Evolutionary conservation across 2,329 filamentous ascomycete species (phyloP), one percentile per base, ranked within the genome.

Genomic region (Davidsoniella virescens): DNA sequence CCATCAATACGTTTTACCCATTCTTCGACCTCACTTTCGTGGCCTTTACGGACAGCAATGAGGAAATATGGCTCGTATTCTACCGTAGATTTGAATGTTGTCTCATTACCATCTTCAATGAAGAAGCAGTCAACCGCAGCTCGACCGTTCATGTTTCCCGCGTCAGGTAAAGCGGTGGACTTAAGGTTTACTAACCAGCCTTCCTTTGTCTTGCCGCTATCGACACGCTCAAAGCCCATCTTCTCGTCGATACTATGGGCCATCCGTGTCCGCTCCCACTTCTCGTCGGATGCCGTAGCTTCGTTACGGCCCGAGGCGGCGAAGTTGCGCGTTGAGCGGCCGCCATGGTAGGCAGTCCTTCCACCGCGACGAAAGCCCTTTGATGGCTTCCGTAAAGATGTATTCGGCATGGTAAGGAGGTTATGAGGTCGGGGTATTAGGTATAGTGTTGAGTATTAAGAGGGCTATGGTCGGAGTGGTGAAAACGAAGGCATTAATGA

Each of bases 151-250:
- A 84, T 81, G 43, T 84, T 75, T 57, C 86, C 84, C 14, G 88
- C 76, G 62, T 96, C 90, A 63, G 94, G 72, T 70, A 98, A 73
- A 10, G 80, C 78, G 0, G 92, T 96, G 38, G 87, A 80, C 62
- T 94, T 86, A 68, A 96, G 85, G 61, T 96, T 98, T 58, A 90
- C 86, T 3, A 98, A 76, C 92, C 92, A 98, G 56, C 93, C 88
- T 46, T 84, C 76, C 61, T 80, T 84, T 58, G 70, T 72, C 67
- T 82, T 87, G 62, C 84, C 92, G 29, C 85, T 81, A 56, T 98
- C 93, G 63, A 88, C 95, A 47, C 90, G 83, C 33, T 81, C 74
- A 64, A 98, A 98, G 49, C 92, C 93, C 80, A 96, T 92, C 55
- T 76, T 75, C 68, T 96, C 92, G 68, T 98, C 93, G 62, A 98